Conservation (phyloP, 2,329 filamentous ascomycete species). For the Trichophyton equinum region DNA sequence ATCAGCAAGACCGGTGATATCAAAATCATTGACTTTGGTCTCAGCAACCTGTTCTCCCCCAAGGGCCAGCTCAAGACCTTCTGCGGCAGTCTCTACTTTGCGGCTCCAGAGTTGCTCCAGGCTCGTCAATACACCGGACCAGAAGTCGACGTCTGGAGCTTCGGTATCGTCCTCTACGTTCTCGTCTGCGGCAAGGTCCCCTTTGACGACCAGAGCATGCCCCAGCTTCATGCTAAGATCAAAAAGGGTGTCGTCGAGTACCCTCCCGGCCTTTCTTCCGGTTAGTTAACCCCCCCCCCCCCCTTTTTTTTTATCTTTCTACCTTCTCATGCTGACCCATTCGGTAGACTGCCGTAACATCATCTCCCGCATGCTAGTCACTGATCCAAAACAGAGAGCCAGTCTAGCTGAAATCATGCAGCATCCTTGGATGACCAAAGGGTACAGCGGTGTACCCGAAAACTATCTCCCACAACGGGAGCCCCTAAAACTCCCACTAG, state of each 20-base stretch:
- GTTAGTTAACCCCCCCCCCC: conserved; percentile 40
- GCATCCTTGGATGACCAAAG: conserved; percentile 93
- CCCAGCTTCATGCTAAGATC: conserved; percentile 93
- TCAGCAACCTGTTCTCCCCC: conserved; percentile 91
- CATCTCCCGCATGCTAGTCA: conserved; percentile 89
- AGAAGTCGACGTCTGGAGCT: conserved; percentile 97
- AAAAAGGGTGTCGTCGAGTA: conserved; percentile 96
- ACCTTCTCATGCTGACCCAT: neutral
- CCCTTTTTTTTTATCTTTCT: neutral
- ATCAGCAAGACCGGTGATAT: conserved; percentile 99
- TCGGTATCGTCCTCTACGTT: conserved; percentile 94
- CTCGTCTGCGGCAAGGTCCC: conserved; percentile 95
- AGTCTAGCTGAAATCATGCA: conserved; percentile 83
- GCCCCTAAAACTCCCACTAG: conserved; percentile 71
- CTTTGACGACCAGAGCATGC: conserved; percentile 99
- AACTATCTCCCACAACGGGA: conserved; percentile 78
- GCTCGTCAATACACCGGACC: conserved; percentile 90
- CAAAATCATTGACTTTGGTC: conserved; percentile 96
- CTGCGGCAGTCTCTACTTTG: conserved; percentile 95
- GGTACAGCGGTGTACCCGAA: conserved; percentile 73
- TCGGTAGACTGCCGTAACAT: conserved; percentile 76
- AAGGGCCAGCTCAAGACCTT: conserved; percentile 83
- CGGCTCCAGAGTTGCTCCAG: conserved; percentile 85
- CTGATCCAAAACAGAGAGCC: conserved; percentile 76
- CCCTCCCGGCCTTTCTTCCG: conserved; percentile 78